A percentile compares a stretch with the other conserved stretches of the same genome.
Evolutionary conservation across 2,329 filamentous ascomycete genomes (phyloP).

Genomic region (Fusarium abutilonis): DNA sequence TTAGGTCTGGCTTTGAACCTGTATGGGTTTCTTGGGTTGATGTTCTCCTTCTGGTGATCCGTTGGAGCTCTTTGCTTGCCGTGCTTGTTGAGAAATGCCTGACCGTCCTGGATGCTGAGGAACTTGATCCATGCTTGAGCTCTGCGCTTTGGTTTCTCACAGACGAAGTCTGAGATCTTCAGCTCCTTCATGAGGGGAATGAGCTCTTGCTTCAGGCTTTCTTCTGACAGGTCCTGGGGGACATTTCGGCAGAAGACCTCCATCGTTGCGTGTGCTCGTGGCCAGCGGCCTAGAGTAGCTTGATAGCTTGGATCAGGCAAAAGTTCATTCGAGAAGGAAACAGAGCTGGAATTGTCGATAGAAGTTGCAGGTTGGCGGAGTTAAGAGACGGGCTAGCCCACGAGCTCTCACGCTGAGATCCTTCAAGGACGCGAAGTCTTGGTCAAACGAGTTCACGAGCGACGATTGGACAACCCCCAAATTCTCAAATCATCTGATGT

Average conservation of each 20-base stretch:
- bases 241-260: slow-evolving; percentile 59
- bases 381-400: too few species aligned
- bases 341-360: too few species aligned
- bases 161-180: slow-evolving; percentile 55
- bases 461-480: background rate
- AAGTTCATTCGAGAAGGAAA: too few species aligned
- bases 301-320: too few species aligned
- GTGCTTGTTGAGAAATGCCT: slow-evolving; percentile 54
- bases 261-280: slow-evolving; percentile 47
- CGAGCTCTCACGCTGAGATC: background rate
- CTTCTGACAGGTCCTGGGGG: slow-evolving; percentile 53
- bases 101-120: slow-evolving; percentile 51
- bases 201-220: slow-evolving; percentile 53
- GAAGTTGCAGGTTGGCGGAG: background rate
- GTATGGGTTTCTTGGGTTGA: background rate
- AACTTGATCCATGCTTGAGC: slow-evolving; percentile 56
- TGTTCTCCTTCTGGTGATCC: slow-evolving; percentile 11
- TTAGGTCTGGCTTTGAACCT: background rate
- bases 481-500: background rate
- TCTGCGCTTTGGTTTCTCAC: slow-evolving; percentile 54
- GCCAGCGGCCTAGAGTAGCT: background rate
- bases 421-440: background rate
- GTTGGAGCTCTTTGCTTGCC: slow-evolving; percentile 40
- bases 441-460: background rate
- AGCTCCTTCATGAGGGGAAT: slow-evolving; percentile 53